These are phyloP conservation scores for Globisporangium parvum DNA, from an alignment of 352 stramenopile genomes.

Conservation along the genomic window DNA sequence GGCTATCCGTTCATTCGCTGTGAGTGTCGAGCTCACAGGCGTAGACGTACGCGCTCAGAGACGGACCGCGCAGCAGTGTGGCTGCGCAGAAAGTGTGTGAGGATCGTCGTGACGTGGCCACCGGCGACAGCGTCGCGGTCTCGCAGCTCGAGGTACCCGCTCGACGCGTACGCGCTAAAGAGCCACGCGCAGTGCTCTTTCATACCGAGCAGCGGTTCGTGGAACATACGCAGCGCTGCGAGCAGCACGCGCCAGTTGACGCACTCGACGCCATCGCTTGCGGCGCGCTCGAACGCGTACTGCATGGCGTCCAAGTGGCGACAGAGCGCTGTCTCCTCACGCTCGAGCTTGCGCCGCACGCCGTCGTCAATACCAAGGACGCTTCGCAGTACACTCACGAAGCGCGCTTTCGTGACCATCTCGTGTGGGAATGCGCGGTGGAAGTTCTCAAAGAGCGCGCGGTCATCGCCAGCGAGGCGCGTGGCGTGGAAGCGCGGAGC, in stretches of 20 bases:
- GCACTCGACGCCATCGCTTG: constrained; percentile 33
- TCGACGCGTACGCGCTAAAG: constrained; percentile 51
- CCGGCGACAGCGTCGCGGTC: constrained; percentile 25
- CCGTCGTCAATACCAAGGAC: constrained; percentile 38
- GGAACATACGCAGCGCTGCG: constrained; percentile 46
- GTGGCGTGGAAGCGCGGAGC: constrained; percentile 38
- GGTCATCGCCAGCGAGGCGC: constrained; percentile 50
- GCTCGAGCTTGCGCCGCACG: constrained; percentile 15
- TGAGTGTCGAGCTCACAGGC: background rate
- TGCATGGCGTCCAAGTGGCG: constrained; percentile 57
- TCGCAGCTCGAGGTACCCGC: constrained; percentile 41
- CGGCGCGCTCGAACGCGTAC: constrained; percentile 50
- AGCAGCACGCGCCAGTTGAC: constrained; percentile 71
- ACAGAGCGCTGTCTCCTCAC: constrained; percentile 28
- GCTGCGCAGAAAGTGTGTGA: constrained; percentile 48
- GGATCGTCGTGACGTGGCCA: constrained; percentile 37
- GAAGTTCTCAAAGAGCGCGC: constrained; percentile 62
- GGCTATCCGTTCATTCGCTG: background rate
- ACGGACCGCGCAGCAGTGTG: constrained; percentile 42
- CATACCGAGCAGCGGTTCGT: constrained; percentile 45
- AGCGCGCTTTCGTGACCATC: constrained; percentile 59
- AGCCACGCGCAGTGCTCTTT: constrained; percentile 50
- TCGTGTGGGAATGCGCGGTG: constrained; percentile 64
- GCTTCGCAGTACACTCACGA: constrained; percentile 54
- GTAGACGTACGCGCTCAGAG: constrained; percentile 39